phyloP scores from a whole-genome alignment of 2,329 filamentous ascomycete genomes.

The Cladosporium sp. region DNA sequence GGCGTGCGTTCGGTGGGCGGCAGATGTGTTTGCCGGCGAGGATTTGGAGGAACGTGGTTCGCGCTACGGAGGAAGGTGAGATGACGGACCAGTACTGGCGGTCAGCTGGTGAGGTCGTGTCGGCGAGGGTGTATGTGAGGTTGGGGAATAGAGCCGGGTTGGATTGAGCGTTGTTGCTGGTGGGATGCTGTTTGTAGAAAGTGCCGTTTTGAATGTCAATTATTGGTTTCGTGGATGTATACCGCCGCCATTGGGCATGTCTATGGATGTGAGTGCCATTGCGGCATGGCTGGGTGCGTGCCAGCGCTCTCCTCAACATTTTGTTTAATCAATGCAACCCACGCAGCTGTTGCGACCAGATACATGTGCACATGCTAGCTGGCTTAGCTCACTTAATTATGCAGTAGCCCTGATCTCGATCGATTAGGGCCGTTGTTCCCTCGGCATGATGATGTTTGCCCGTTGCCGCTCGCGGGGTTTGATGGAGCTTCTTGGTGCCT shows the following conservation, averaged over 20 bases:
- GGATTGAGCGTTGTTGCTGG: constrained; percentile 37
- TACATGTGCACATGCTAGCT: background rate
- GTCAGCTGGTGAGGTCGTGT: background rate
- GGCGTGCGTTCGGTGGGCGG: constrained; percentile 68
- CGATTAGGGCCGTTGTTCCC: background rate
- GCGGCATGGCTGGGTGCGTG: background rate
- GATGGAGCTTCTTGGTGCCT: background rate
- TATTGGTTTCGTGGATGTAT: constrained; percentile 15
- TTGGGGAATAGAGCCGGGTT: constrained; percentile 72
- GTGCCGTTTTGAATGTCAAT: constrained; percentile 73
- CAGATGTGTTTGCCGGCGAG: constrained; percentile 72
- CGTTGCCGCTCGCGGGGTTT: constrained; percentile 7
- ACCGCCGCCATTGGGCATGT: background rate
- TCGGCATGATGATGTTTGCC: background rate
- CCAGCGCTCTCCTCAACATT: constrained; percentile 9
- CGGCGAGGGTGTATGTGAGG: constrained; percentile 61
- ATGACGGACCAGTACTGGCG: constrained; percentile 76
- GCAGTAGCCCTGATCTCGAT: background rate
- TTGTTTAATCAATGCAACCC: background rate
- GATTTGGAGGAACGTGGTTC: constrained; percentile 77
- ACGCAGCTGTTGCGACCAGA: background rate
- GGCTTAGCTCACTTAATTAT: background rate
- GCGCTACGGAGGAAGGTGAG: constrained; percentile 71
- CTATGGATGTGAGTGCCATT: background rate
- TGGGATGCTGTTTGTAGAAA: constrained; percentile 74